These are phyloP conservation scores for Acanthamoeba sp. DNA, from an alignment of 208 protist species.

Conservation along the genomic window DNA sequence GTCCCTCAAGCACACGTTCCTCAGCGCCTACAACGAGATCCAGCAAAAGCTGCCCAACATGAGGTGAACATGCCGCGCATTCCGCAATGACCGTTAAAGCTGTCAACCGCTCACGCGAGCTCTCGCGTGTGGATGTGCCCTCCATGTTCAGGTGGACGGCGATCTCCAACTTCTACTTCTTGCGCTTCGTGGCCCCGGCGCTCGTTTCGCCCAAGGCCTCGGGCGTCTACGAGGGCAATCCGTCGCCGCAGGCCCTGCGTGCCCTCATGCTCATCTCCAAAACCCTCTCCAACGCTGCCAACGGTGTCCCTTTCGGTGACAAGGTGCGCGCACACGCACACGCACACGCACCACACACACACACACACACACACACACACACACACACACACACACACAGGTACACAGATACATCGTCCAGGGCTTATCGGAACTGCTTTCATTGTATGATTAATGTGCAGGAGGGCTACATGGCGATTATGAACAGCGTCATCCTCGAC, in stretches of 20 bases:
- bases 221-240: conserved; percentile 50
- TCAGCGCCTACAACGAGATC: conserved; percentile 34
- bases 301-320: conserved; percentile 51
- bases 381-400: no score
- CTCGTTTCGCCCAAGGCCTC: conserved; percentile 67
- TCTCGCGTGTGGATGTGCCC: no score
- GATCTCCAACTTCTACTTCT: conserved; percentile 70
- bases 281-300: conserved; percentile 56
- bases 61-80: not conserved
- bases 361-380: no score
- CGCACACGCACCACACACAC: not conserved
- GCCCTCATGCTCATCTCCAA: conserved; percentile 72
- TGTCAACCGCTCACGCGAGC: no score
- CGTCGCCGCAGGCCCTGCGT: conserved; percentile 21
- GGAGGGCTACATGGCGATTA: conserved; percentile 68
- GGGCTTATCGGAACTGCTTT: no score
- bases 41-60: conserved; percentile 19
- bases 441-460: not conserved
- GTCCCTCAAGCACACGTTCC: conserved; percentile 22
- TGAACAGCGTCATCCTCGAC: conserved; percentile 64
- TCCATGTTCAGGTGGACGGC: not conserved
- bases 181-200: conserved; percentile 63
- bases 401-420: no score
- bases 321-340: not conserved
- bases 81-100: no score